A percentile compares a stretch with the other conserved stretches of the same genome.
These are phyloP conservation scores for Trichosporon inkin DNA, from an alignment of 1,284 basidiomycete species.

Conservation along the genomic window DNA sequence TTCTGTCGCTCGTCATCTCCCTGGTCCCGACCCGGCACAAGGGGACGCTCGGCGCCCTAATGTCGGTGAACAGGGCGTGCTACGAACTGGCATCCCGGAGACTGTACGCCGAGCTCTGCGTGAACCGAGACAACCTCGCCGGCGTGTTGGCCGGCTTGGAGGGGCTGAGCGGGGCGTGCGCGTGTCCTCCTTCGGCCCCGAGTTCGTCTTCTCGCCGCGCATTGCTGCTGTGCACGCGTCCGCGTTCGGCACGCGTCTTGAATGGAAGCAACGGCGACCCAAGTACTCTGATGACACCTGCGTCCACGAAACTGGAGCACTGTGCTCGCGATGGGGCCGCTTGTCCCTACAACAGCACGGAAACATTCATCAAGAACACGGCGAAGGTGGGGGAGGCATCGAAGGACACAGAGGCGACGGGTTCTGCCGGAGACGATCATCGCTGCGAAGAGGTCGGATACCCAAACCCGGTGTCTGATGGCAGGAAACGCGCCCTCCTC, in stretches of 20 bases:
- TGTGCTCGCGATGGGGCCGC: neutral
- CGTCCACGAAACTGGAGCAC: neutral
- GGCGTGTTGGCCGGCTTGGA: constrained; percentile 9
- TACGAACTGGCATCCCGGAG: constrained; percentile 14
- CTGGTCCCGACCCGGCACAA: neutral
- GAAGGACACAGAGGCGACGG: neutral
- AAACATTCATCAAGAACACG: neutral
- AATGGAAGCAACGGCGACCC: too few species aligned
- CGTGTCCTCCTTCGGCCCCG: neutral
- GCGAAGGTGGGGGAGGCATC: neutral
- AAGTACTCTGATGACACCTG: too few species aligned
- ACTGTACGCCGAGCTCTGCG: constrained; percentile 15
- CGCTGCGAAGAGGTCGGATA: neutral
- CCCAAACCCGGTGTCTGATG: constrained; percentile 7
- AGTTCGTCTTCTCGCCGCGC: neutral
- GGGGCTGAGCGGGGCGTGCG: neutral
- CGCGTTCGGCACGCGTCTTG: too few species aligned
- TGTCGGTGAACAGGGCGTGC: constrained; percentile 7
- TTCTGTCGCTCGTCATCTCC: constrained; percentile 13
- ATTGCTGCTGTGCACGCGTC: neutral
- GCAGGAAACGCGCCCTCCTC: constrained; percentile 16
- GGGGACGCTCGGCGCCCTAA: constrained; percentile 10
- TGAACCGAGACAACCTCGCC: constrained; percentile 11
- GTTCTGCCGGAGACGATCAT: neutral
- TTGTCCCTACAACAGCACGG: neutral